phyloP scores from a whole-genome alignment of 2,329 filamentous ascomycete species.

The Shiraia bambusicola region DNA sequence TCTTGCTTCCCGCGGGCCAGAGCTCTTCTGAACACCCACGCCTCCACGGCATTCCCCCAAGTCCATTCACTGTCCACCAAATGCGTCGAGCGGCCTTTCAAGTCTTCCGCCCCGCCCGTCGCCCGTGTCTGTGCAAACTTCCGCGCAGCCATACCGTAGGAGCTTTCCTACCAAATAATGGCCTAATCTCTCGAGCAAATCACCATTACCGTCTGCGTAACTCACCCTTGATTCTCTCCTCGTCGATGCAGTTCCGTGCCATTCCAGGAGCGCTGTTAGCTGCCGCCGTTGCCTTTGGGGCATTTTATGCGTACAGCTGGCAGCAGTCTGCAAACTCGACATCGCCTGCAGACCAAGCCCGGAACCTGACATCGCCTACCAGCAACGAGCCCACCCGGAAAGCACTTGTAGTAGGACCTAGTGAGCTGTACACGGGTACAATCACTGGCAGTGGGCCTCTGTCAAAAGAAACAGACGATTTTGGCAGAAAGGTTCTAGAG shows the following conservation, averaged over 20 bases:
- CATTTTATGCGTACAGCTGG: constrained; percentile 71
- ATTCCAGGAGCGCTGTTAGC: constrained; percentile 68
- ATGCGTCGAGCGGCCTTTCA: constrained; percentile 75
- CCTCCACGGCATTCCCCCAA: no score
- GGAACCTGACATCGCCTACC: constrained; percentile 36
- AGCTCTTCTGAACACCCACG: background rate
- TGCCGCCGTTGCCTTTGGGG: constrained; percentile 69
- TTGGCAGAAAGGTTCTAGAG: constrained; percentile 82
- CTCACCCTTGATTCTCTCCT: constrained; percentile 55
- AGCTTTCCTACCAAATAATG: constrained; percentile 45
- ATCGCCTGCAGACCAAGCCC: constrained; percentile 30
- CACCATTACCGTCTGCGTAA: constrained; percentile 42
- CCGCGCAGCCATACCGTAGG: constrained; percentile 50
- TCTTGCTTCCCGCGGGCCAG: background rate
- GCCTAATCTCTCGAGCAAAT: constrained; percentile 50
- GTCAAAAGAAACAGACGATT: constrained; percentile 82
- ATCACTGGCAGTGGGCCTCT: constrained; percentile 84
- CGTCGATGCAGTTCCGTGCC: constrained; percentile 75
- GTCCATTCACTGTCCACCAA: constrained; percentile 26
- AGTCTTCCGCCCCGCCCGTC: constrained; percentile 68
- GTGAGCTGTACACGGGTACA: constrained; percentile 84
- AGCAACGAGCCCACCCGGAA: constrained; percentile 57
- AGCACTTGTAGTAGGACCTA: constrained; percentile 84
- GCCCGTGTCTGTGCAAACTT: constrained; percentile 63
- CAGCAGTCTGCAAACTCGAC: constrained; percentile 22